Conservation (phyloP, 768 basidiomycete genomes). For the Solioccasus polychromus region DNA sequence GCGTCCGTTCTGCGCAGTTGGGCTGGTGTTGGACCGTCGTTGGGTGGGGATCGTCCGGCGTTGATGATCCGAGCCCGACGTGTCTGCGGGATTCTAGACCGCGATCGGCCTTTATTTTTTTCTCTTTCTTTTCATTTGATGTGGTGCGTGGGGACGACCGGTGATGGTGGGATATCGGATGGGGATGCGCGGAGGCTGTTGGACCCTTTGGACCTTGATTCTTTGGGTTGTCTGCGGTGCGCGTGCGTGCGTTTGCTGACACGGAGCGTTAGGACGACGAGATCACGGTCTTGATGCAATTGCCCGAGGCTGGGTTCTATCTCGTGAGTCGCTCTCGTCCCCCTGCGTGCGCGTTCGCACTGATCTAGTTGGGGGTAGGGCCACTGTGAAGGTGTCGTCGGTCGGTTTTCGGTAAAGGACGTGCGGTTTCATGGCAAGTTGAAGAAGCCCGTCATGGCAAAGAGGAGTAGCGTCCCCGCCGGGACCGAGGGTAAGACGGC, state of each 20-base stretch:
- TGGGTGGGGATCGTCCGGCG: neutral
- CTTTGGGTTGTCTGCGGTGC: no score
- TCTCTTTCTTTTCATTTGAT: no score
- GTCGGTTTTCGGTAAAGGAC: constrained; percentile 59
- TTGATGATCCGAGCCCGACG: neutral
- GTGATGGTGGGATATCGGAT: no score
- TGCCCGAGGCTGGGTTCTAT: constrained; percentile 54
- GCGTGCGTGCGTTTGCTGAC: constrained; percentile 7
- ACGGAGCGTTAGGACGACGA: constrained; percentile 63
- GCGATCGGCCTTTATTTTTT: no score
- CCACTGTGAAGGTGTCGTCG: constrained; percentile 85
- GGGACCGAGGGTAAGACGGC: constrained; percentile 1
- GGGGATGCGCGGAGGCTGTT: no score
- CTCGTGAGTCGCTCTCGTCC: constrained; percentile 47
- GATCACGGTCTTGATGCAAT: constrained; percentile 73
- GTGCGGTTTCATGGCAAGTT: constrained; percentile 73
- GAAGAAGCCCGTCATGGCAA: constrained; percentile 78
- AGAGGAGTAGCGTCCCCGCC: constrained; percentile 40
- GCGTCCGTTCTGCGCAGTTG: neutral
- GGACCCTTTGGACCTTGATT: no score
- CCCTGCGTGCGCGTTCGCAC: neutral
- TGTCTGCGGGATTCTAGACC: no score
- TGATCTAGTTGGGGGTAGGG: no score
- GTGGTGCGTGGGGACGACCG: no score
- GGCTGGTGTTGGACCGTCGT: no score